phyloP scores from a whole-genome alignment of 495 filamentous ascomycete species.

The Lophiostoma macrostomum region DNA sequence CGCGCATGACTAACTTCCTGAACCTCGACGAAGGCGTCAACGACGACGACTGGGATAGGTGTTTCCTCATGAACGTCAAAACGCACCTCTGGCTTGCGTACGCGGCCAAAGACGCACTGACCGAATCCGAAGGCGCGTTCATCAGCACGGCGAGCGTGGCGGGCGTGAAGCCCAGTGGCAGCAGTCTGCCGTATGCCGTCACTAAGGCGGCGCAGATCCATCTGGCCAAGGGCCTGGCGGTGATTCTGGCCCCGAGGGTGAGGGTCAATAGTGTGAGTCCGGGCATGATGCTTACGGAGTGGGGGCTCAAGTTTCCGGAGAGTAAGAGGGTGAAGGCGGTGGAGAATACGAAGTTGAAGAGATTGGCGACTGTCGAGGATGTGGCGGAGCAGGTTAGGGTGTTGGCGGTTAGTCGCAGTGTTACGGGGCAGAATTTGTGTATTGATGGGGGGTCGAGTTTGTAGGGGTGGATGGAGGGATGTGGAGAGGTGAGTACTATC shows the following conservation, averaged over 20 bases:
- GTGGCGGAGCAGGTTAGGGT: conserved; percentile 40
- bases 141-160: conserved; percentile 53
- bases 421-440: conserved; percentile 41
- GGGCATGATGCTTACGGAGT: conserved; percentile 54
- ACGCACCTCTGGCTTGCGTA: conserved; percentile 55
- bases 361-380: conserved; percentile 51
- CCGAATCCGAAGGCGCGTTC: conserved; percentile 51
- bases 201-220: conserved; percentile 60
- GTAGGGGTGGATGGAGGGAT: conserved; percentile 9
- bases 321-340: conserved; percentile 44
- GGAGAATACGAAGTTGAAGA: conserved; percentile 50
- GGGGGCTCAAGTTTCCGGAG: conserved; percentile 51
- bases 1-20: conserved; percentile 47
- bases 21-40: conserved; percentile 54
- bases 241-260: conserved; percentile 51
- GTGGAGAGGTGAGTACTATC: neutral
- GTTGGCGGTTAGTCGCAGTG: conserved; percentile 37
- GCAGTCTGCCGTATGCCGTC: conserved; percentile 43
- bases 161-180: conserved; percentile 46
- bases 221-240: conserved; percentile 50
- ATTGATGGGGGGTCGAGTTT: conserved; percentile 38
- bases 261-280: conserved; percentile 55
- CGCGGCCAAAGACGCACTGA: conserved; percentile 47
- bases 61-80: conserved; percentile 60
- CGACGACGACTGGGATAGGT: conserved; percentile 57